Percentiles rank a stretch among this genome's conserved stretches.
Evolutionary conservation across 805 yeast species (phyloP).

Genomic region (Ogataea siamensis): DNA sequence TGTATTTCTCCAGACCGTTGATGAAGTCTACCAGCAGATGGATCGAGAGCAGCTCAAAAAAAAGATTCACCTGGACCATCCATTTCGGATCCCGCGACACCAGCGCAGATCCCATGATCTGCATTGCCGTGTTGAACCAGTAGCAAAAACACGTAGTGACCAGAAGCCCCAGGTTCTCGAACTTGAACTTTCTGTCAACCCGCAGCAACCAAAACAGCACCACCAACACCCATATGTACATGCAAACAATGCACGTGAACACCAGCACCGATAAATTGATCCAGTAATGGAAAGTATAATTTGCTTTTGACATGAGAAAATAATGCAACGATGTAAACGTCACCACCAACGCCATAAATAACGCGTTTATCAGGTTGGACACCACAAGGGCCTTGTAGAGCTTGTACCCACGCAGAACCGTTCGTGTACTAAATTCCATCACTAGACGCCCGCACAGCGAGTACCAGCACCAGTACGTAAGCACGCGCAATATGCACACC

Average conservation of each 20-base stretch:
- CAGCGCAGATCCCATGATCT: conserved; percentile 25
- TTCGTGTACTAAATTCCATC: conserved; percentile 9
- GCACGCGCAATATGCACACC: conserved; percentile 39
- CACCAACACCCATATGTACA: conserved; percentile 33
- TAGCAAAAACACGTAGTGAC: conserved; percentile 37
- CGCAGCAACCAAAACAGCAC: conserved; percentile 39
- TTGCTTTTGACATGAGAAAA: background rate
- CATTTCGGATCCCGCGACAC: conserved; percentile 44
- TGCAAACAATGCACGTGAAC: conserved; percentile 30
- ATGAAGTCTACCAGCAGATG: conserved; percentile 69
- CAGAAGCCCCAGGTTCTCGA: conserved; percentile 48
- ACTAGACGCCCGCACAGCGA: conserved; percentile 15
- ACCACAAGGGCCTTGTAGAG: conserved; percentile 6
- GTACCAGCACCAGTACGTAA: conserved; percentile 52
- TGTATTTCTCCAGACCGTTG: conserved; percentile 49
- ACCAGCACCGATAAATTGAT: conserved; percentile 32
- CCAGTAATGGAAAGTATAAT: conserved; percentile 24
- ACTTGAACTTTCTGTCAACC: conserved; percentile 46
- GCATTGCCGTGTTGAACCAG: conserved; percentile 36
- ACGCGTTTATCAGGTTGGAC: conserved; percentile 10
- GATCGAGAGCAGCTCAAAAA: conserved; percentile 48
- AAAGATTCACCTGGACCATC: conserved; percentile 45
- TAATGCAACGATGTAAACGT: conserved; percentile 11
- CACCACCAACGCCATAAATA: conserved; percentile 9
- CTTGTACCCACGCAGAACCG: conserved; percentile 6